These are phyloP conservation scores for Helenozyma rhizophorensis DNA, from an alignment of 805 yeast species.

Conservation along the genomic window DNA sequence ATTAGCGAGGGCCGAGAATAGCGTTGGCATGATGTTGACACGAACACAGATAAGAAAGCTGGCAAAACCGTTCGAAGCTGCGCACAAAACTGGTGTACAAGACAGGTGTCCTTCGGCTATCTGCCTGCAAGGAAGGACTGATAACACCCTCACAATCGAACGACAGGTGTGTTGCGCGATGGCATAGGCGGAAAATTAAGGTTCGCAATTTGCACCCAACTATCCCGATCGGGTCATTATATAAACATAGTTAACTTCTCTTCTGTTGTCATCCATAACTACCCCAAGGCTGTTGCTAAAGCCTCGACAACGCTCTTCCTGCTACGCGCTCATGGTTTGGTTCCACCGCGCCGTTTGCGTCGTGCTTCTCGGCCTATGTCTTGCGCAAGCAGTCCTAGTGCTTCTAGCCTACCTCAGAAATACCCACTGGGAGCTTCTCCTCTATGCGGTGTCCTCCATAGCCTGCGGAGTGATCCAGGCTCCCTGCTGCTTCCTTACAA, in stretches of 20 bases:
- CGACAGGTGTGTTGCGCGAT: no score
- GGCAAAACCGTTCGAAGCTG: no score
- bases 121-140: no score
- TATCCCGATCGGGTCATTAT: slow-evolving; percentile 9
- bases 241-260: slow-evolving; percentile 9
- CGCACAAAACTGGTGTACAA: no score
- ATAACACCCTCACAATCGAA: no score
- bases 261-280: no score
- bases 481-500: neutral
- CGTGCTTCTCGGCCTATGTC: slow-evolving; percentile 8
- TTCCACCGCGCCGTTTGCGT: slow-evolving; percentile 6
- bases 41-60: no score
- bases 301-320: neutral
- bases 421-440: neutral
- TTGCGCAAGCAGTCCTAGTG: slow-evolving; percentile 9
- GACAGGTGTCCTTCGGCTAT: no score
- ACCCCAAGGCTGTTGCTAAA: neutral
- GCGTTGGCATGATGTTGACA: no score
- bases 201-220: slow-evolving; percentile 9
- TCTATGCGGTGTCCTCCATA: slow-evolving; percentile 3
- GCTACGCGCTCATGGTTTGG: slow-evolving; percentile 4
- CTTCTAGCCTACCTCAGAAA: slow-evolving; percentile 3
- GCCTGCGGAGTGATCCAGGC: neutral
- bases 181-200: slow-evolving; percentile 16
- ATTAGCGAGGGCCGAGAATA: no score